Base-by-base conservation (phyloP, 305 asterid species). In the Plantago coronopus region DNA sequence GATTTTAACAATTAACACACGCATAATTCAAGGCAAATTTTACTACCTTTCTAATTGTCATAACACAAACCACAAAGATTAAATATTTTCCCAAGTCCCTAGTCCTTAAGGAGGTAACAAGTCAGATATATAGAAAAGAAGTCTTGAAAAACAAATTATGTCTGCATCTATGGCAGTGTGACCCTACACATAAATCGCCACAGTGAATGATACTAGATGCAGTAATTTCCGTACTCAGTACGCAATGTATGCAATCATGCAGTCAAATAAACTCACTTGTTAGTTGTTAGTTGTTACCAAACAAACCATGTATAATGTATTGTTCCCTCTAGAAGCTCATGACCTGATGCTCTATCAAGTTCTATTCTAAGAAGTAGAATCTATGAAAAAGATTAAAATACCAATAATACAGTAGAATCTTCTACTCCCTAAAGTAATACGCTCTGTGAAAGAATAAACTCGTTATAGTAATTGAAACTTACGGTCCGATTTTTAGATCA, bases 1-100 rank as follows among this genome's bases (percentile, higher is more conserved):
- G 5, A 72, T 50, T 38, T 59, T 40, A 46, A 44, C 62, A 4
- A 14, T 50, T 31, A 48, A 13, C 25, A 58, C n/a, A 59, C n/a
- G n/a, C n/a, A 17, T 9, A 45, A 40, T 12, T 29, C 4, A 25
- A 25, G 23, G 19, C 13, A 34, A 17, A 73, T 45, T 45, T 27
- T 61, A 9, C n/a, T 57, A 18, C 57, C 4, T 20, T 17, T 42
- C 69, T 42, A 48, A 20, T 18, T 55, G 16, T 2, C 44, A 34
- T 29, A 1, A 38, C 16, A 57, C 53, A 27, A 56, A 11, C 9
- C 46, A 16, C 17, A 25, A 1, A 43, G 31, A 17, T 27, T 51
- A 23, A 44, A 29, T 17, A 34, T 54, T 48, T 22, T 9, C 3
- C 4, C 45, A 67, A 57, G 0, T 17, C 15, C 42, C 31, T 20